phyloP scores from a whole-genome alignment of 148 eudicot genomes.

The Linanthus parryae region DNA sequence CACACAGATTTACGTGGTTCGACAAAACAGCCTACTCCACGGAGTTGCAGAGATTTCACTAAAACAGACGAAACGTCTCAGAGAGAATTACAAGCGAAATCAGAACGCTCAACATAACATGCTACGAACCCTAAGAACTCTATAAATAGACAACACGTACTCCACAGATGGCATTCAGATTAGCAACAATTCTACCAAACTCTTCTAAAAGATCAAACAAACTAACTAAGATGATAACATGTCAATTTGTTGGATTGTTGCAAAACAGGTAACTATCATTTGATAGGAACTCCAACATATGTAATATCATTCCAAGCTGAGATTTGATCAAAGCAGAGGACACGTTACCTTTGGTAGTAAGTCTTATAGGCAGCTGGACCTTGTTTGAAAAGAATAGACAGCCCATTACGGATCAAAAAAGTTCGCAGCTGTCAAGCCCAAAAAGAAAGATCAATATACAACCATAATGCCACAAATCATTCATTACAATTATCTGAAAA shows the following conservation, averaged over 20 bases:
- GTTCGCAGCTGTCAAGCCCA: conserved; percentile 59
- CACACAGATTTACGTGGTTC: too few relatives aligned
- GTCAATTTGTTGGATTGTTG: background rate
- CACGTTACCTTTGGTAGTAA: conserved; percentile 65
- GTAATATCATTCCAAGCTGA: background rate
- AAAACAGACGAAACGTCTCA: too few relatives aligned
- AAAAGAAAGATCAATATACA: conserved; percentile 7
- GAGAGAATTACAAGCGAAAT: too few relatives aligned
- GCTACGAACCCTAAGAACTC: too few relatives aligned
- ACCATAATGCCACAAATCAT: too few relatives aligned
- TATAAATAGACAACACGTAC: too few relatives aligned
- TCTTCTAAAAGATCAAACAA: background rate
- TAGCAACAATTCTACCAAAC: too few relatives aligned
- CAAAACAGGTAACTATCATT: background rate
- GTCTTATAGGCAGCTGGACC: conserved; percentile 80
- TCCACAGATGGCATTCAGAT: too few relatives aligned
- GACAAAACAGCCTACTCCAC: too few relatives aligned
- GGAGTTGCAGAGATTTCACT: too few relatives aligned
- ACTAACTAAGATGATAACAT: background rate
- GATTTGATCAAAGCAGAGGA: background rate
- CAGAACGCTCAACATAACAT: too few relatives aligned
- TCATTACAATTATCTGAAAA: too few relatives aligned
- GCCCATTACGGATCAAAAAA: conserved; percentile 88
- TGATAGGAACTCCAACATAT: background rate
- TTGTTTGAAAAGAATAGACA: conserved; percentile 72